These are phyloP conservation scores for Lentinula raphanica DNA, from an alignment of 768 basidiomycete species.

Conservation along the genomic window DNA sequence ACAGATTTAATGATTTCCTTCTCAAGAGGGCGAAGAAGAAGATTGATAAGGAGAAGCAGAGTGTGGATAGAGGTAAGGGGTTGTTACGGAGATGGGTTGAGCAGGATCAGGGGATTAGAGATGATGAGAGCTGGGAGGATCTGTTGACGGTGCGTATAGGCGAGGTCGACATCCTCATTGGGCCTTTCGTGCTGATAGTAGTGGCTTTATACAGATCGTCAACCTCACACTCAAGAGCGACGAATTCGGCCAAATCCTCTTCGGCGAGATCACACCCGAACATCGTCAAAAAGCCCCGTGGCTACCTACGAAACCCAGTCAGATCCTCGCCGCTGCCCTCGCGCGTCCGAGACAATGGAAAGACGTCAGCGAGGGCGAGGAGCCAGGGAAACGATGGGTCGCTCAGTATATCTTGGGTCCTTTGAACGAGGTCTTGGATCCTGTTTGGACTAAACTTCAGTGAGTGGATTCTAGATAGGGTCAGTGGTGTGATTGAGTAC, in stretches of 20 bases:
- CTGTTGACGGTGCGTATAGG: background rate
- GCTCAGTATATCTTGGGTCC: background rate
- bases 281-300: background rate
- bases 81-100: background rate
- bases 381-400: background rate
- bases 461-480: background rate
- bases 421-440: background rate
- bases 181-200: no score
- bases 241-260: background rate
- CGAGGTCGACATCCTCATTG: background rate
- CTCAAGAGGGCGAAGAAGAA: background rate
- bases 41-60: background rate
- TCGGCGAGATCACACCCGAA: background rate
- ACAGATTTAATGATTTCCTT: background rate
- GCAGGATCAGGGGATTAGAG: background rate
- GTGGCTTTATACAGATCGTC: background rate
- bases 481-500: no score
- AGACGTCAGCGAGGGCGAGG: background rate
- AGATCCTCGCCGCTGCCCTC: background rate
- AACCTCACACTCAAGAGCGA: background rate
- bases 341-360: background rate
- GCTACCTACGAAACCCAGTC: background rate
- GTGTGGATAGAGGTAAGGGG: background rate
- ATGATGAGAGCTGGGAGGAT: background rate
- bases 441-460: background rate